These are phyloP conservation scores for Naganishia sp. DNA, from an alignment of 1,284 basidiomycete genomes.

Conservation along the genomic window DNA sequence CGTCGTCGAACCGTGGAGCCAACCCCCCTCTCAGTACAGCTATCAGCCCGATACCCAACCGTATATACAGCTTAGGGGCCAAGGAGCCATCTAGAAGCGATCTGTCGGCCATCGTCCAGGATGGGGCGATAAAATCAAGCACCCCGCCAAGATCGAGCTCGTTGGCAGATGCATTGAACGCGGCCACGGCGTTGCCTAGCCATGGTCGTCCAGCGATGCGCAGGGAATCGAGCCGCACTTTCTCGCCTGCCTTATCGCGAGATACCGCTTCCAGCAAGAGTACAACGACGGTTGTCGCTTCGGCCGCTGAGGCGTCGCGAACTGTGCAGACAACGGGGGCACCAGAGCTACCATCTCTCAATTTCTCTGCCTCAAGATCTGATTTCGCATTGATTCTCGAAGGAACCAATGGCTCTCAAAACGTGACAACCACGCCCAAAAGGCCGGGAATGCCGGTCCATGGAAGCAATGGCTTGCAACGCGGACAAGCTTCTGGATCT, in stretches of 20 bases:
- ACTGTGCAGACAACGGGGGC: constrained; percentile 48
- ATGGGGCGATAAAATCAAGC: constrained; percentile 5
- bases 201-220: constrained; percentile 1
- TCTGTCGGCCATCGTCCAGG: constrained; percentile 18
- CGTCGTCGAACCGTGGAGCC: constrained; percentile 33
- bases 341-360: constrained; percentile 49
- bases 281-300: not conserved
- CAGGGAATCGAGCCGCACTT: constrained; percentile 14
- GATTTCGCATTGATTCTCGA: constrained; percentile 54
- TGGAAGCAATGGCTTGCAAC: not conserved
- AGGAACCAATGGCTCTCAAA: constrained; percentile 39
- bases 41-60: constrained; percentile 24
- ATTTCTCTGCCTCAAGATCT: constrained; percentile 53
- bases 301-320: not conserved
- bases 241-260: constrained; percentile 1
- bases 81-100: constrained; percentile 22
- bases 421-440: not conserved
- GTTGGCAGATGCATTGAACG: constrained; percentile 36
- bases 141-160: constrained; percentile 42
- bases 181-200: constrained; percentile 11
- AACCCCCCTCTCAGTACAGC: constrained; percentile 35
- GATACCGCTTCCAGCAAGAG: not conserved
- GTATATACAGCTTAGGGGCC: constrained; percentile 13
- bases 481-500: not conserved
- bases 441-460: not conserved